phyloP scores from a whole-genome alignment of 106 monocot species.

The Posidonia australis region DNA sequence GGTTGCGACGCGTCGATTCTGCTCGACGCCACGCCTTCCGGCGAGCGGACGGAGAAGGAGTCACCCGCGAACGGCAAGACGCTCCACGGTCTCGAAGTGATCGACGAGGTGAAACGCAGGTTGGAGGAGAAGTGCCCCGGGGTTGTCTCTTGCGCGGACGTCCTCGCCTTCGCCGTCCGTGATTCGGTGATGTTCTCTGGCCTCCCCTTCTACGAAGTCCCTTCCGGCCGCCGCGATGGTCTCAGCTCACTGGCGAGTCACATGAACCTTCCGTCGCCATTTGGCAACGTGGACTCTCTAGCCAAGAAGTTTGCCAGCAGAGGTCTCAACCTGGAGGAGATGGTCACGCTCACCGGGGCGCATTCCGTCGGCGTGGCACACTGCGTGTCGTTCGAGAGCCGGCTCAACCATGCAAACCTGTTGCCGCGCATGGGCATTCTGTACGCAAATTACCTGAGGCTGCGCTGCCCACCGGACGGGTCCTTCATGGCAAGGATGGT shows the following conservation, averaged over 20 bases:
- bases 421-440: background rate
- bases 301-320: constrained; percentile 9
- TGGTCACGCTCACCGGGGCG: constrained; percentile 40
- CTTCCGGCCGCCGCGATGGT: constrained; percentile 39
- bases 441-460: constrained; percentile 10
- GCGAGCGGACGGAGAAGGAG: constrained; percentile 10
- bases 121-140: constrained; percentile 6
- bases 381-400: constrained; percentile 25
- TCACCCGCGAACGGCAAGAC: constrained; percentile 7
- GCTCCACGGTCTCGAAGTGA: constrained; percentile 12
- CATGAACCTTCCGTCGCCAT: constrained; percentile 15
- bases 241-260: constrained; percentile 5
- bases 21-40: constrained; percentile 1
- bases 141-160: constrained; percentile 14
- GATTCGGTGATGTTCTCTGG: constrained; percentile 18
- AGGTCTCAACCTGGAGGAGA: constrained; percentile 27
- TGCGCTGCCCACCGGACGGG: constrained; percentile 6
- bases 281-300: background rate
- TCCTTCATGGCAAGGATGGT: background rate
- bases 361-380: constrained; percentile 45
- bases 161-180: constrained; percentile 16
- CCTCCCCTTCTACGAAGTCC: constrained; percentile 21
- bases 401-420: constrained; percentile 19
- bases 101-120: constrained; percentile 7
- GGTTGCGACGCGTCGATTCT: constrained; percentile 22